phyloP scores from a whole-genome alignment of 441 rosid genomes.

The Dalechampia spathulata region DNA sequence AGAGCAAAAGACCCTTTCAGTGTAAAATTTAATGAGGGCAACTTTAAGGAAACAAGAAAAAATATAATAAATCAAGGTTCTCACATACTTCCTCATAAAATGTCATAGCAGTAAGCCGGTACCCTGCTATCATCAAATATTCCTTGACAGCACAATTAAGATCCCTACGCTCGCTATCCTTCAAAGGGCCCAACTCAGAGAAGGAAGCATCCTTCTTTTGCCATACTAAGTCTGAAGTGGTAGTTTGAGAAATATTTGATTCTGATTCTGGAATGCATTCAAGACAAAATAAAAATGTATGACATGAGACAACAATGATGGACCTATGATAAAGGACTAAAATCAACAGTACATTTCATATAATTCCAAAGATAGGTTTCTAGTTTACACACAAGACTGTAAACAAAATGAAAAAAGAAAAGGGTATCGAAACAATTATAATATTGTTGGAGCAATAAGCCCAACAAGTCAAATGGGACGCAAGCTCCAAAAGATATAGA shows the following conservation, averaged over 20 bases:
- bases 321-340: background rate
- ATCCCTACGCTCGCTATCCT: slow-evolving; percentile 75
- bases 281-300: slow-evolving; percentile 10
- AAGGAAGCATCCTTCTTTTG: slow-evolving; percentile 50
- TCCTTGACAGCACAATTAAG: slow-evolving; percentile 93
- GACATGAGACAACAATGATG: background rate
- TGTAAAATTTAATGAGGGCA: background rate
- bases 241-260: slow-evolving; percentile 27
- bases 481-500: slow-evolving; percentile 2
- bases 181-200: slow-evolving; percentile 74
- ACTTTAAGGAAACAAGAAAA: background rate
- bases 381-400: no score
- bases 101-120: slow-evolving; percentile 94
- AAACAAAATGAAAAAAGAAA: no score
- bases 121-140: slow-evolving; percentile 89
- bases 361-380: no score
- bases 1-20: background rate
- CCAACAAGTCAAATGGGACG: background rate
- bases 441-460: background rate
- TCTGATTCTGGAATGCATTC: slow-evolving; percentile 43
- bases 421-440: no score
- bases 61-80: background rate
- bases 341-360: slow-evolving; percentile 3
- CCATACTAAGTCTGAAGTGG: slow-evolving; percentile 42
- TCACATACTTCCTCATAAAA: slow-evolving; percentile 81